phyloP scores from a whole-genome alignment of 1,284 basidiomycete species.

The Cutaneotrichosporon daszewskae region DNA sequence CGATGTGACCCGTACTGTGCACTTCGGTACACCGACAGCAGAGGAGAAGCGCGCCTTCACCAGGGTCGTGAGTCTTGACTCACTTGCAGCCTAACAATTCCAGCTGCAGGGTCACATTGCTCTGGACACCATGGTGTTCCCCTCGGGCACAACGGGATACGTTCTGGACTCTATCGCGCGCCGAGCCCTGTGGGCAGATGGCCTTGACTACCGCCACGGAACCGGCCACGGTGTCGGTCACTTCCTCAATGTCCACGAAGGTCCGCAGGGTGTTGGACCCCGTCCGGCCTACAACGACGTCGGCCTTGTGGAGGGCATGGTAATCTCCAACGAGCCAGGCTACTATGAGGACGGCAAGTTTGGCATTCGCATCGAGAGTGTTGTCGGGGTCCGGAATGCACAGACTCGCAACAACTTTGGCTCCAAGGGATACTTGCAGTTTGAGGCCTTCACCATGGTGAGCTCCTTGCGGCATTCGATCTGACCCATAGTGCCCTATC shows the following conservation, averaged over 20 bases:
- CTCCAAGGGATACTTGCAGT: slow-evolving; percentile 69
- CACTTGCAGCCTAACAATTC: not conserved
- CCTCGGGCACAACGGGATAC: slow-evolving; percentile 67
- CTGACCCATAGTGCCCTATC: slow-evolving; percentile 68
- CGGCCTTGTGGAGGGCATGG: slow-evolving; percentile 75
- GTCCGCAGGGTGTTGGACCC: slow-evolving; percentile 80
- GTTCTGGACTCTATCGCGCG: slow-evolving; percentile 71
- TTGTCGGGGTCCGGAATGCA: slow-evolving; percentile 67
- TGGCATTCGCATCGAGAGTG: slow-evolving; percentile 89
- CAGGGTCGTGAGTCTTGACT: slow-evolving; percentile 55
- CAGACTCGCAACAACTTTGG: slow-evolving; percentile 80
- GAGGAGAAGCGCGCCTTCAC: slow-evolving; percentile 88
- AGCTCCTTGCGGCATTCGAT: slow-evolving; percentile 7
- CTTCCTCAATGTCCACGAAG: slow-evolving; percentile 90
- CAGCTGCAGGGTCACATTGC: slow-evolving; percentile 18
- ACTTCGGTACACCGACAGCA: slow-evolving; percentile 77
- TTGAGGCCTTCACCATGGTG: slow-evolving; percentile 79
- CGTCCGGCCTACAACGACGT: slow-evolving; percentile 60
- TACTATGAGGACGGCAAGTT: slow-evolving; percentile 89
- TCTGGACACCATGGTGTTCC: slow-evolving; percentile 75
- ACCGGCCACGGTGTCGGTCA: slow-evolving; percentile 93
- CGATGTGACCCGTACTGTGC: slow-evolving; percentile 86
- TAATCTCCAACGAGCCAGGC: slow-evolving; percentile 87
- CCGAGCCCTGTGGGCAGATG: slow-evolving; percentile 82
- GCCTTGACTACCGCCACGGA: slow-evolving; percentile 67